Conservation (phyloP, 2,329 filamentous ascomycete genomes). For the Exophiala alcalophila region DNA sequence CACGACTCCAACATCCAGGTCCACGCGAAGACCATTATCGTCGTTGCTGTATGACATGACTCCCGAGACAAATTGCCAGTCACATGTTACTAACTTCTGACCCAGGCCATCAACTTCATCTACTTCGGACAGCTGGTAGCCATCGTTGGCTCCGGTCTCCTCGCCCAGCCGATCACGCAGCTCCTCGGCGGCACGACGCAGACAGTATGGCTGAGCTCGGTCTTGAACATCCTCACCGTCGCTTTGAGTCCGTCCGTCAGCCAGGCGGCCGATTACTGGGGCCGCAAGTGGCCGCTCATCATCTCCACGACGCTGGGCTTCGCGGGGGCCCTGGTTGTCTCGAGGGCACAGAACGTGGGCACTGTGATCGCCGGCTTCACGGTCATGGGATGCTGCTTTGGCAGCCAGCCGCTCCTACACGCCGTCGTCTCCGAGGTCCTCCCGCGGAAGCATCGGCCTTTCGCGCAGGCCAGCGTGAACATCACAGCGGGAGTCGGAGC, state of each 20-base stretch:
- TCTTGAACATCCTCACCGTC: conserved; percentile 15
- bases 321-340: conserved; percentile 12
- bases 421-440: conserved; percentile 22
- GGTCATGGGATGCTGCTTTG: conserved; percentile 11
- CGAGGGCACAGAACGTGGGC: conserved; percentile 15
- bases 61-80: no score
- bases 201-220: conserved; percentile 16
- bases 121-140: neutral
- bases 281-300: conserved; percentile 17
- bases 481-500: conserved; percentile 4
- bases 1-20: no score
- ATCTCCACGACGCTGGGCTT: conserved; percentile 7
- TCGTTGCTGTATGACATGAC: no score
- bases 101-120: conserved; percentile 1
- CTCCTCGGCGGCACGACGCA: neutral
- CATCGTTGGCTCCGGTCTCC: neutral
- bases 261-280: conserved; percentile 20
- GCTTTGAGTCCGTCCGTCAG: conserved; percentile 18
- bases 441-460: conserved; percentile 14
- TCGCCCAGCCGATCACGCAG: neutral
- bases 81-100: no score
- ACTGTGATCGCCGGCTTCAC: conserved; percentile 14
- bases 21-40: no score
- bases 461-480: conserved; percentile 18
- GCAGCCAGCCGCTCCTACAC: conserved; percentile 13